A percentile compares a stretch with the other conserved stretches of the same genome.
Evolutionary conservation across 192 early-diverging fungal genomes (phyloP).

Genomic region (Backusella psychrophila): DNA sequence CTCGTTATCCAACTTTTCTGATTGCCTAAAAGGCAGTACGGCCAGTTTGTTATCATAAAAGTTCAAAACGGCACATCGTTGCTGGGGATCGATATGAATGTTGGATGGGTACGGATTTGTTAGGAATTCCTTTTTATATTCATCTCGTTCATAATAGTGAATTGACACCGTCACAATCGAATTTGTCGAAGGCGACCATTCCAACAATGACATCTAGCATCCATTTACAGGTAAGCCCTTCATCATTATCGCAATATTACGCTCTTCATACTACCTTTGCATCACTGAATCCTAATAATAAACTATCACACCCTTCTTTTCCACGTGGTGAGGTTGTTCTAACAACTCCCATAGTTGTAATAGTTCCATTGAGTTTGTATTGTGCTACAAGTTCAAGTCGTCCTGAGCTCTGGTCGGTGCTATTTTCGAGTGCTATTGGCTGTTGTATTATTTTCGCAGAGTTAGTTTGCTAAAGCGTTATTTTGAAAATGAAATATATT

Average conservation of each 20-base stretch:
- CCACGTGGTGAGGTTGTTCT: constrained; percentile 62
- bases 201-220: constrained; percentile 85
- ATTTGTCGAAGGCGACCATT: constrained; percentile 74
- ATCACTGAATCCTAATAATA: constrained; percentile 77
- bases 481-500: background rate
- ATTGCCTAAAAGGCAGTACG: constrained; percentile 82
- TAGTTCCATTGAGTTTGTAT: constrained; percentile 65
- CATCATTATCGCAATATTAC: background rate
- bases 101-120: constrained; percentile 61
- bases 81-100: constrained; percentile 78
- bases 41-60: constrained; percentile 91
- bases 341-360: constrained; percentile 71
- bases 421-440: constrained; percentile 19
- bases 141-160: constrained; percentile 95
- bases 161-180: constrained; percentile 89
- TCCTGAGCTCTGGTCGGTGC: constrained; percentile 33
- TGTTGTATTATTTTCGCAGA: no score
- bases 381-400: constrained; percentile 61
- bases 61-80: constrained; percentile 83
- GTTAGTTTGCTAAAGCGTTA: background rate
- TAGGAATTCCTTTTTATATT: constrained; percentile 75
- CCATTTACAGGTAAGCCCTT: background rate
- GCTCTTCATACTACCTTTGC: constrained; percentile 62
- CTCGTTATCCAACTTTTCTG: constrained; percentile 43
- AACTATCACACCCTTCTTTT: constrained; percentile 63